Base-by-base conservation (phyloP, 2,329 filamentous ascomycete genomes). In the Aureobasidium sp. region DNA sequence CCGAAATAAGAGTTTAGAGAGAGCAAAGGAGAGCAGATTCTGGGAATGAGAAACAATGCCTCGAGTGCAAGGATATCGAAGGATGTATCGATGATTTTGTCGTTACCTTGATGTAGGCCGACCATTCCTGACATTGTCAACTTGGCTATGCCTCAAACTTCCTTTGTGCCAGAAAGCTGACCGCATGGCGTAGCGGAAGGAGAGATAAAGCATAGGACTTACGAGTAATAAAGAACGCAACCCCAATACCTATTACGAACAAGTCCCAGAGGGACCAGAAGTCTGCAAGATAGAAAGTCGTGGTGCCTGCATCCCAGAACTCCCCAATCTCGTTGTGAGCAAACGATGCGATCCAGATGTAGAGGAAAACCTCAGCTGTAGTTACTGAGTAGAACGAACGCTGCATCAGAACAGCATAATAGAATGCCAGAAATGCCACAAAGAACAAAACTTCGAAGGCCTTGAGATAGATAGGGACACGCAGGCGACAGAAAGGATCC, bases 11-110 rank as follows among this genome's bases (percentile, higher is more conserved):
- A 90, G 68, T 91, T 91, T 66, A 97, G 75, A 71, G 89, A 93
- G 65, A 96, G 81, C 58, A 97, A 82, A 14, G 55, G 55, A 15
- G 91, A 95, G 76, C 88, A 96, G 67, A 96, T 88, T 64, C 90
- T 87, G 45, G 92, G 92, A 22, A 96, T 88, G 74, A 97, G 87
- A 72, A 97, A 93, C 11, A 97, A 81, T 0, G 91, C 92, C 73
- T 96, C 90, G 15, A 97, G 79, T 0, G 91, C 88, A 25, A 97
- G 79, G n/a, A 97, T 87, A 70, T 97, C 90, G 72, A 96, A 97
- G 0, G 91, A 87, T 3, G 87, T 80, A 64, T 94, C 88, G 51
- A 88, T 88, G n/a, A 90, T 82, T 17, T 79, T 74, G 11, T 78
- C 74, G 66, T 87, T 84, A 25, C 83, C 73, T 58, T 82, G 83